Conservation (phyloP, 331 rosid species). For the Stylosanthes scabra region DNA sequence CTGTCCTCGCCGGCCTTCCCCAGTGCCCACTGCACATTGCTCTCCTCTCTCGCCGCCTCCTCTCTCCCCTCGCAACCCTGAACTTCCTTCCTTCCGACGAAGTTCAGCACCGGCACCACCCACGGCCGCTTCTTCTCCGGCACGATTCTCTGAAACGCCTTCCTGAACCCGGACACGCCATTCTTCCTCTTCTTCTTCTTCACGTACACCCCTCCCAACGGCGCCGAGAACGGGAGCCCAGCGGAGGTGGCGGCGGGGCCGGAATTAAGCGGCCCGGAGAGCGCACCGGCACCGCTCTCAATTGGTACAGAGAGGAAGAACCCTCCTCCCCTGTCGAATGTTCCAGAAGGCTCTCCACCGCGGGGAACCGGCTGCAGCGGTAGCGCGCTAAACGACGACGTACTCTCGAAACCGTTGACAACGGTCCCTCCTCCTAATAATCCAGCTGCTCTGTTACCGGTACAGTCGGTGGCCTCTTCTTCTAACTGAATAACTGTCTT, state of each 20-base stretch:
- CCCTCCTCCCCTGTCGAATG: slow-evolving; percentile 66
- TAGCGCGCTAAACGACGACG: slow-evolving; percentile 76
- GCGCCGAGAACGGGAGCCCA: slow-evolving; percentile 81
- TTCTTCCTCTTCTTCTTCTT: slow-evolving; percentile 70
- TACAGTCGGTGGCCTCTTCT: slow-evolving; percentile 50
- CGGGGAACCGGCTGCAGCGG: slow-evolving; percentile 92
- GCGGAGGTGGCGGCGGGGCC: slow-evolving; percentile 34
- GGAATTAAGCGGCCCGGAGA: slow-evolving; percentile 79
- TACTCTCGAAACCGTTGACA: slow-evolving; percentile 84
- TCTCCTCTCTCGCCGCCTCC: slow-evolving; percentile 50
- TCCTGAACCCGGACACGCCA: slow-evolving; percentile 73
- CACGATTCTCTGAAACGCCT: slow-evolving; percentile 69
- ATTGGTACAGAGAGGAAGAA: slow-evolving; percentile 94
- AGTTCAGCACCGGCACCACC: slow-evolving; percentile 92
- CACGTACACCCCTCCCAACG: slow-evolving; percentile 69
- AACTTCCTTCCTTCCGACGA: slow-evolving; percentile 72
- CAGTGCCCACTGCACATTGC: slow-evolving; percentile 89
- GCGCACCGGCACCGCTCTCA: slow-evolving; percentile 88
- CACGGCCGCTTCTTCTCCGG: slow-evolving; percentile 90
- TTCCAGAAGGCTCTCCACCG: slow-evolving; percentile 63
- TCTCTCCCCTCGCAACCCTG: slow-evolving; percentile 51
- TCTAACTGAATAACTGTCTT: slow-evolving; percentile 73
- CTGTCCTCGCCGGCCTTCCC: slow-evolving; percentile 99
- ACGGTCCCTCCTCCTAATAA: slow-evolving; percentile 4
- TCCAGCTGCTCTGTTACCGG: background rate